Evolutionary conservation across 225 moss, liverwort and hornwort genomes (phyloP), one percentile per base, ranked within the genome.

Genomic region (Straminergon stramineum): DNA sequence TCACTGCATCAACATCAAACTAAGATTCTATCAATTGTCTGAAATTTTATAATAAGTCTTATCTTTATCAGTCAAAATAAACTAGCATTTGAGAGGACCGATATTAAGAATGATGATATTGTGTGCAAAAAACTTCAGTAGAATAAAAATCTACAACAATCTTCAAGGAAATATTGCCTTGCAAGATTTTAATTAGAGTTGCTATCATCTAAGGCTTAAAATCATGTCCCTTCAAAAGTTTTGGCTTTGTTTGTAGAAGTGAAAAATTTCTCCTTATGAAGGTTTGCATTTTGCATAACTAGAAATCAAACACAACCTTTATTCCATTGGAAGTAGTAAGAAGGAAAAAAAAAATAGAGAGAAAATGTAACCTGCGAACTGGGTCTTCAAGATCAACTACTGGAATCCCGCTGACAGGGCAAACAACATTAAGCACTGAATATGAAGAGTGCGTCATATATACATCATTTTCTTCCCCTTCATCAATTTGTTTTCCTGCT

Each of bases 321-420:
- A 15, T 0, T 79, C 4, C 27, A 79, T 65, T 11, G 34, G 34
- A 58, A 24, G 2, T 52, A 51, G 11, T 41, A 5, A 73, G 51
- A 34, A 13, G 37, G 1, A 71, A 65, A 18, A 24, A 79, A 79
- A 60, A 52, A 19, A 6, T 7, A 37, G 1, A 2, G 9, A 7
- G 39, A 68, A 43, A 32, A 24, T 9, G 48, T 24, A 74, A 93
- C 94, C 94, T 94, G n/a, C 93, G 90, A 77, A 90, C 85, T 89
- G 92, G 94, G 43, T 94, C 63, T 5, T 92, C 87, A 35, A 93
- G 93, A n/a, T 93, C 92, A 70, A 91, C 90, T 24, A 93, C 90
- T 41, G 90, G 91, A 26, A 93, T 90, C 12, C 92, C 85, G 3
- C 93, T 94, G 2, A 93, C 2, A 67, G 94, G 94, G 28, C 94